A percentile compares a stretch with the other conserved stretches of the same genome.
Conservation (phyloP, 2,329 filamentous ascomycete genomes). For the Cyanodermella asteris region DNA sequence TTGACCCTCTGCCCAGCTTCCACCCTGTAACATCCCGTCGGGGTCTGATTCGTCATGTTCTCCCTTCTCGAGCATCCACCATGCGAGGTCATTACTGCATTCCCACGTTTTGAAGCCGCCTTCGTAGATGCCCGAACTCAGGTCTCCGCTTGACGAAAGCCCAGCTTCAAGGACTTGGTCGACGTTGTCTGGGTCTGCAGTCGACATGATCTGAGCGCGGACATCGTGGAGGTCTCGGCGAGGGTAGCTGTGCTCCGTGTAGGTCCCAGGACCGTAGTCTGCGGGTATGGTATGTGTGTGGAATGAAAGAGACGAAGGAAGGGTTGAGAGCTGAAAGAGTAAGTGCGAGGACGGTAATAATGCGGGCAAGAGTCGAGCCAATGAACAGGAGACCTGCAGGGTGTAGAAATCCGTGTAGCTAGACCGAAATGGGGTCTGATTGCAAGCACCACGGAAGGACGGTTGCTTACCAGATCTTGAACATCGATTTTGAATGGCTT, state of each 20-base stretch:
- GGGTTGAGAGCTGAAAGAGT: slow-evolving; percentile 23
- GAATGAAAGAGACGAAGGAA: slow-evolving; percentile 39
- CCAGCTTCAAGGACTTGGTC: slow-evolving; percentile 12
- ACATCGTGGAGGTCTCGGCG: slow-evolving; percentile 42
- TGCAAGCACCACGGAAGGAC: background rate
- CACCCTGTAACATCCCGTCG: slow-evolving; percentile 8
- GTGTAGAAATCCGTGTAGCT: background rate
- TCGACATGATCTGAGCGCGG: slow-evolving; percentile 40
- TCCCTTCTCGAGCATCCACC: slow-evolving; percentile 10
- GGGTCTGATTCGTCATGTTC: slow-evolving; percentile 1
- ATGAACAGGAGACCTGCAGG: background rate
- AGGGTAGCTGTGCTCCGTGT: slow-evolving; percentile 19
- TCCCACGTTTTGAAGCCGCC: slow-evolving; percentile 51
- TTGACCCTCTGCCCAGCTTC: slow-evolving; percentile 7
- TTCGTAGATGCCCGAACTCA: slow-evolving; percentile 40
- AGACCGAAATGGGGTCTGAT: background rate
- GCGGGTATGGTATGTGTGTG: slow-evolving; percentile 24
- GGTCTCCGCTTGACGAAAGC: slow-evolving; percentile 29
- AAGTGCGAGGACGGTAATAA: background rate
- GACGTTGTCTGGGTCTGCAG: slow-evolving; percentile 26
- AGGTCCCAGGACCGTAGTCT: slow-evolving; percentile 10
- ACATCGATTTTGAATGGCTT: background rate
- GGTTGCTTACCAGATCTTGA: background rate
- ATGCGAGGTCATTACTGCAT: slow-evolving; percentile 37
- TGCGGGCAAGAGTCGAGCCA: background rate